Percentiles rank a stretch among this genome's conserved stretches.
phyloP scores from a whole-genome alignment of 2,329 filamentous ascomycete species.

The Fusarium compactum region DNA sequence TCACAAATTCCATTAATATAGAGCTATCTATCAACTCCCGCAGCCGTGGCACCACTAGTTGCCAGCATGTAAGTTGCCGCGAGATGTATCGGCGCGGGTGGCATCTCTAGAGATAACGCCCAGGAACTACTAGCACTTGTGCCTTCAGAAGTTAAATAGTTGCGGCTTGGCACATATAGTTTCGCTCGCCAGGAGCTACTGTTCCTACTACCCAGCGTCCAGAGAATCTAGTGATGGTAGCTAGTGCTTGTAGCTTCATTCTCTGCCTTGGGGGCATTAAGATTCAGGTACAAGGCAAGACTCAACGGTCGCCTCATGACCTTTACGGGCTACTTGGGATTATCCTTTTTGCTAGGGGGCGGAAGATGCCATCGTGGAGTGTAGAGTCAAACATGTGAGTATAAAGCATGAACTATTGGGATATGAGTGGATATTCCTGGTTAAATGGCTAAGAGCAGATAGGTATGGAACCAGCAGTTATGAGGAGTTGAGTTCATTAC shows the following conservation, averaged over 20 bases:
- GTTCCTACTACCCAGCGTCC: background rate
- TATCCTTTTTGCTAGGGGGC: background rate
- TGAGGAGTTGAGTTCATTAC: background rate
- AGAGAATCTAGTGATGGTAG: background rate
- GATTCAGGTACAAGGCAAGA: conserved; percentile 1
- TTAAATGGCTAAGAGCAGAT: background rate
- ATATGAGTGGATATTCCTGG: background rate
- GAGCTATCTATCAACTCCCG: background rate
- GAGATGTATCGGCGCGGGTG: background rate
- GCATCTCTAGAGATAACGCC: background rate
- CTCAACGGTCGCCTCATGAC: conserved; percentile 3
- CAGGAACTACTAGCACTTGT: background rate
- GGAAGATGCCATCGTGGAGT: background rate
- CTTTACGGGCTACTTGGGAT: background rate
- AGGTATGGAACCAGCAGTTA: background rate
- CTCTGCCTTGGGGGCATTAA: background rate
- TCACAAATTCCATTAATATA: background rate
- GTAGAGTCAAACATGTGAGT: background rate
- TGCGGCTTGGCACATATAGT: background rate
- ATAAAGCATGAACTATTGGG: background rate
- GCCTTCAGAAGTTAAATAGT: background rate
- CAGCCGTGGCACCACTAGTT: background rate
- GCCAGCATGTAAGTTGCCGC: background rate
- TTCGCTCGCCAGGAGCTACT: background rate
- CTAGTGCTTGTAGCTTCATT: background rate